Evolutionary conservation across 371 early-diverging fungal species (phyloP).

Genomic region (Gilbertella persicaria): DNA sequence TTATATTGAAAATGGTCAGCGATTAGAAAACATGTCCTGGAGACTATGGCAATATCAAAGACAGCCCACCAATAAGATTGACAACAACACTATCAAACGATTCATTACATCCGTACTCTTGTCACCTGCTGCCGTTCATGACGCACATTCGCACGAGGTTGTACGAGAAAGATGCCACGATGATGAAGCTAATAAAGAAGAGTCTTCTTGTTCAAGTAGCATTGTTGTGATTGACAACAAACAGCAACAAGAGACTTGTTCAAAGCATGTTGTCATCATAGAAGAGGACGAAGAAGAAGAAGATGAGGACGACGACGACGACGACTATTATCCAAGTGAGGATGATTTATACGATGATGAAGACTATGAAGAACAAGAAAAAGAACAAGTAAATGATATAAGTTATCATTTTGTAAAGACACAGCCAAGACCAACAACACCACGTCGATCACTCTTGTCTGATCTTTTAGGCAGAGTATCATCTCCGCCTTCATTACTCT

Average conservation of each 20-base stretch:
- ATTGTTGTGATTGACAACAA: slow-evolving; percentile 1
- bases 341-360: slow-evolving; percentile 17
- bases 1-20: slow-evolving; percentile 20
- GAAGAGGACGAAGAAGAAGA: slow-evolving; percentile 16
- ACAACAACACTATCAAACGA: slow-evolving; percentile 19
- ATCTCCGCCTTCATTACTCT: slow-evolving; percentile 17
- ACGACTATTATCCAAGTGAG: slow-evolving; percentile 15
- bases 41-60: slow-evolving; percentile 26
- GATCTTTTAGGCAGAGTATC: slow-evolving; percentile 21
- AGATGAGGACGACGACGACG: slow-evolving; percentile 16
- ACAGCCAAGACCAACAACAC: slow-evolving; percentile 22
- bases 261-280: neutral
- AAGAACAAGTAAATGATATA: slow-evolving; percentile 22
- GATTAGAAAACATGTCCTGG: slow-evolving; percentile 39
- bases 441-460: slow-evolving; percentile 24
- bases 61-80: slow-evolving; percentile 10
- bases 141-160: slow-evolving; percentile 28
- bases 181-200: neutral
- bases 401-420: slow-evolving; percentile 15
- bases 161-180: slow-evolving; percentile 13
- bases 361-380: slow-evolving; percentile 24
- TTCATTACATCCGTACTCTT: slow-evolving; percentile 16
- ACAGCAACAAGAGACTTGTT: neutral
- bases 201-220: neutral
- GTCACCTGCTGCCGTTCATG: slow-evolving; percentile 24